A percentile compares a stretch with the other conserved stretches of the same genome.
Conservation (phyloP, 2,329 filamentous ascomycete genomes). For the Xylariaceae sp. region DNA sequence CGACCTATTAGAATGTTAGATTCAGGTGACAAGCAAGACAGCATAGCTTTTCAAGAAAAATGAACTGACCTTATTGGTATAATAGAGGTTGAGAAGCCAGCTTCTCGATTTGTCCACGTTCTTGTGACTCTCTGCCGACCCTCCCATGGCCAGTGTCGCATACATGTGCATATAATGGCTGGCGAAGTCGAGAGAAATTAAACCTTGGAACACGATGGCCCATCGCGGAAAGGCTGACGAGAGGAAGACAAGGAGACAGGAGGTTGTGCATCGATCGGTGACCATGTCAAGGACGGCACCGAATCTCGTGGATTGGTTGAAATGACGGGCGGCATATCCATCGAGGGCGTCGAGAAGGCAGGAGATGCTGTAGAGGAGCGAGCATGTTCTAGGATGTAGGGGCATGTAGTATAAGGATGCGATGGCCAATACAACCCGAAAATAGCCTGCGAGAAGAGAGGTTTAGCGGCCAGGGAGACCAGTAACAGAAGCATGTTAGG, state of each 20-base stretch:
- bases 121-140: slow-evolving; percentile 81
- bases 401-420: slow-evolving; percentile 99
- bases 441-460: slow-evolving; percentile 66
- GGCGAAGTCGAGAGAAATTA: slow-evolving; percentile 89
- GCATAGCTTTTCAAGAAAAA: slow-evolving; percentile 14
- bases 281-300: slow-evolving; percentile 99
- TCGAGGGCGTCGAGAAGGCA: slow-evolving; percentile 95
- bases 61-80: slow-evolving; percentile 92
- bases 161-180: slow-evolving; percentile 99
- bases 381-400: slow-evolving; percentile 93
- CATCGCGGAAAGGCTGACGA: slow-evolving; percentile 92
- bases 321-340: slow-evolving; percentile 85
- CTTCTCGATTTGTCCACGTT: slow-evolving; percentile 84
- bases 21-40: background rate
- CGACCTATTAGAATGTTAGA: slow-evolving; percentile 53
- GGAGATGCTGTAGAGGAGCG: slow-evolving; percentile 84
- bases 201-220: slow-evolving; percentile 87
- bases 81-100: slow-evolving; percentile 90
- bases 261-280: slow-evolving; percentile 94
- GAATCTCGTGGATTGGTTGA: slow-evolving; percentile 89
- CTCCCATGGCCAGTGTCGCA: slow-evolving; percentile 83
- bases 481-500: too few relatives aligned
- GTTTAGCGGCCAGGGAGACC: too few relatives aligned
- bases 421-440: slow-evolving; percentile 74
- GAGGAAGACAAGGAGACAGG: slow-evolving; percentile 90